Base-by-base conservation (phyloP, 2,329 filamentous ascomycete species). In the Dactylonectria estremocensis region DNA sequence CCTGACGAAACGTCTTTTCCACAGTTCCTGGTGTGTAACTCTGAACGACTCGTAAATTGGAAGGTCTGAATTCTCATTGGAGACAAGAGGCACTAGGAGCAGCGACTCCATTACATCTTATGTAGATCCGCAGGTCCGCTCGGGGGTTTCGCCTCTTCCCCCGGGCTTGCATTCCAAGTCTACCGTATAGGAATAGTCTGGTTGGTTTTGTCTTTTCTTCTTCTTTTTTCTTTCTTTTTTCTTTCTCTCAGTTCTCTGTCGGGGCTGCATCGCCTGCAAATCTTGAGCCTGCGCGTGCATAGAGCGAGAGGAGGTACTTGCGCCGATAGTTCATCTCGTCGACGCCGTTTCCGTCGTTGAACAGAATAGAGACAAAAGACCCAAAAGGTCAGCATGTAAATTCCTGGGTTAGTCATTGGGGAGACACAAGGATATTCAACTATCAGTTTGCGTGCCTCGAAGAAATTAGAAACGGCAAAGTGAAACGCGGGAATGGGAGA, bases 291-390 rank as follows among this genome's bases (percentile, higher is more conserved):
- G 16, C 13, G 48, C 18, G 57, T 22, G 57, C 57, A 60, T 18
- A 48, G 57, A 53, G 35, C 57, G 57, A 53, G 35, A 20, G 16
- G 57, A 37, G 22, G 57, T 10, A 20, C 35, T 22, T 52, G n/a
- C 11, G 16, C 22, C 24, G 24, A 28, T 14, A 10, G 31, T 24
- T 45, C 46, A 45, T 37, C 40, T 43, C 10, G 45, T 48, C 14
- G 18, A 13, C 45, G 45, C 45, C 18, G 45, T 18, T 43, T 18
- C 14, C n/a, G 14, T n/a, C 14, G 40, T n/a, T 43, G 45, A n/a
- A 5, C 31, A 33, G 10, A 16, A 16, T 10, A 53, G 49, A 53
- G 49, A 35, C 49, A 53, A 18, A 53, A 13, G 28, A 53, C 50
- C 18, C 14, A 22, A 20, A 28, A 28, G 4, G 24, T 28, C 24